Evolutionary conservation across 2,329 filamentous ascomycete species (phyloP).

Genomic region (Phaeosphaeria sp.): DNA sequence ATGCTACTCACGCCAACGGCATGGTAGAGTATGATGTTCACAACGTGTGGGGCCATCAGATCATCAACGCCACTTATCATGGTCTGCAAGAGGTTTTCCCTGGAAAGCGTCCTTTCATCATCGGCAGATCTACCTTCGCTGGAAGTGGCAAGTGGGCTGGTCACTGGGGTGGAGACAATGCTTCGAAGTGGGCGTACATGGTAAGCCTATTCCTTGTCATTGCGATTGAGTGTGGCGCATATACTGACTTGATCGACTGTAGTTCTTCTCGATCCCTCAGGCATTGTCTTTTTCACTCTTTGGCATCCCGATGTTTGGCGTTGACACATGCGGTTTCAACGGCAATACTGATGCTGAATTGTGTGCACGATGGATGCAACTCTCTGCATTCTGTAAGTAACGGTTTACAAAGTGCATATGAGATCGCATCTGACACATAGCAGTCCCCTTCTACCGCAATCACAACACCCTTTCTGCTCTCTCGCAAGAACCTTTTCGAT

Average conservation of each 20-base stretch:
- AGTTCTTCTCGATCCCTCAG: conserved; percentile 73
- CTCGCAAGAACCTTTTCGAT: conserved; percentile 74
- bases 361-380: conserved; percentile 76
- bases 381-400: conserved; percentile 67
- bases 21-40: conserved; percentile 81
- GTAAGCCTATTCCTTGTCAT: neutral
- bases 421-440: conserved; percentile 61
- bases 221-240: too few relatives aligned
- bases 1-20: conserved; percentile 78
- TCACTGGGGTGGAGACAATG: conserved; percentile 81
- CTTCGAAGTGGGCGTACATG: conserved; percentile 74
- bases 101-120: conserved; percentile 79
- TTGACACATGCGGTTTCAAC: conserved; percentile 69
- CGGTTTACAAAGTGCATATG: conserved; percentile 62
- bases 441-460: conserved; percentile 75
- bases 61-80: conserved; percentile 77
- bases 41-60: conserved; percentile 73
- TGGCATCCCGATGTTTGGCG: conserved; percentile 77
- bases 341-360: conserved; percentile 72
- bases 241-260: neutral
- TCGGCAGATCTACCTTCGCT: conserved; percentile 81
- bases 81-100: conserved; percentile 70
- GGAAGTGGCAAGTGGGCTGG: conserved; percentile 78
- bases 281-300: conserved; percentile 77
- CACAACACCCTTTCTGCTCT: conserved; percentile 70